These are phyloP conservation scores for Sphenostylis stenocarpa DNA, from an alignment of 306 rosid genomes.

Conservation along the genomic window DNA sequence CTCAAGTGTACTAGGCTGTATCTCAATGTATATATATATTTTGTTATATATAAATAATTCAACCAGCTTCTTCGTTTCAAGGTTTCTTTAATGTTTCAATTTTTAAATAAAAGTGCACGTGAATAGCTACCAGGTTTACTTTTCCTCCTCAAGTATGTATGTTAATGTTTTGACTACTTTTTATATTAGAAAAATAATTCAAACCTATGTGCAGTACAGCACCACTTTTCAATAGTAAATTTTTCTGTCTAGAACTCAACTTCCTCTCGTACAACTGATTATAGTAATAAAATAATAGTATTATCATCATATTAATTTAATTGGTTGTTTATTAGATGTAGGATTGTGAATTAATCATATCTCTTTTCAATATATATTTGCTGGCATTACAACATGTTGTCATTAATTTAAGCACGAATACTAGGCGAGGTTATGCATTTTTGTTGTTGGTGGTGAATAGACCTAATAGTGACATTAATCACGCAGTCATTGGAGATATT, in stretches of 20 bases:
- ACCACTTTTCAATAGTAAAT: too few relatives aligned
- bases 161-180: slow-evolving; percentile 3
- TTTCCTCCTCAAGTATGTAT: background rate
- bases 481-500: background rate
- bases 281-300: too few relatives aligned
- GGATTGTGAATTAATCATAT: too few relatives aligned
- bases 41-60: background rate
- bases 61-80: background rate
- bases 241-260: too few relatives aligned
- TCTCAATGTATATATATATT: background rate
- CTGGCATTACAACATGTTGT: background rate
- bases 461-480: background rate
- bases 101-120: background rate
- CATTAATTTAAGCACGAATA: background rate
- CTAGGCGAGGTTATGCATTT: background rate
- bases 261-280: too few relatives aligned
- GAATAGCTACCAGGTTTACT: background rate
- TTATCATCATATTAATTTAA: too few relatives aligned
- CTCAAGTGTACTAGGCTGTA: background rate
- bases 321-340: too few relatives aligned
- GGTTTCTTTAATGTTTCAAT: background rate
- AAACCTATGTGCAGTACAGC: too few relatives aligned
- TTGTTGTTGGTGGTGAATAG: background rate
- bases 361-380: too few relatives aligned
- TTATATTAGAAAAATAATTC: background rate